These are phyloP conservation scores for Taiwanofungus camphoratus DNA, from an alignment of 1,284 basidiomycete species.

Conservation along the genomic window DNA sequence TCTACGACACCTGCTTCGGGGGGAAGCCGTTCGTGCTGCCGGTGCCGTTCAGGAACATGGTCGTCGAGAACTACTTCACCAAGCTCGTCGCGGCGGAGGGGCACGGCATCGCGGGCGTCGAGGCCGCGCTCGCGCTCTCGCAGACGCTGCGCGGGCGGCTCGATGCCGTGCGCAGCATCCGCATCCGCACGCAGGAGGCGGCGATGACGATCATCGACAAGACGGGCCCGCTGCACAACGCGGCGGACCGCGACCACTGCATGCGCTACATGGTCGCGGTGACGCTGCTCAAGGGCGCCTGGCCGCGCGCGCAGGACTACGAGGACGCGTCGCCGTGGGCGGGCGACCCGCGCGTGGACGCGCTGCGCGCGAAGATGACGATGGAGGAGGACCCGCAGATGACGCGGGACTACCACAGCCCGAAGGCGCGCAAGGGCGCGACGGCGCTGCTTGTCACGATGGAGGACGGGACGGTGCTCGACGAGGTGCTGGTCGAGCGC, in stretches of 20 bases:
- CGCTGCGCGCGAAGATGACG: slow-evolving; percentile 10
- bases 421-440: slow-evolving; percentile 4
- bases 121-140: slow-evolving; percentile 8
- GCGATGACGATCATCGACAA: slow-evolving; percentile 12
- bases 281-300: slow-evolving; percentile 10
- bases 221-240: slow-evolving; percentile 10
- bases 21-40: slow-evolving; percentile 6
- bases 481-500: slow-evolving; percentile 10
- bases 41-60: slow-evolving; percentile 2
- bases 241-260: slow-evolving; percentile 12
- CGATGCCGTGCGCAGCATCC: slow-evolving; percentile 6
- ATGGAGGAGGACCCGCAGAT: slow-evolving; percentile 14
- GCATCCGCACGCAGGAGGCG: slow-evolving; percentile 9
- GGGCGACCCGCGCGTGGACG: slow-evolving; percentile 8
- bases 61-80: slow-evolving; percentile 10
- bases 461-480: slow-evolving; percentile 10
- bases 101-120: slow-evolving; percentile 8
- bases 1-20: slow-evolving; percentile 7
- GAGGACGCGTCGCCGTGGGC: slow-evolving; percentile 7
- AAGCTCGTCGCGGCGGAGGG: slow-evolving; percentile 11
- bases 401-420: slow-evolving; percentile 8
- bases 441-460: slow-evolving; percentile 7
- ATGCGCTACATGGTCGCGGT: slow-evolving; percentile 13
- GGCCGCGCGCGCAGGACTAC: slow-evolving; percentile 7
- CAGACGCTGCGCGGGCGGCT: slow-evolving; percentile 4